Percentiles rank a stretch among this genome's conserved stretches.
Evolutionary conservation across 768 basidiomycete species (phyloP).

Genomic region (Candolleomyces eurysporus): DNA sequence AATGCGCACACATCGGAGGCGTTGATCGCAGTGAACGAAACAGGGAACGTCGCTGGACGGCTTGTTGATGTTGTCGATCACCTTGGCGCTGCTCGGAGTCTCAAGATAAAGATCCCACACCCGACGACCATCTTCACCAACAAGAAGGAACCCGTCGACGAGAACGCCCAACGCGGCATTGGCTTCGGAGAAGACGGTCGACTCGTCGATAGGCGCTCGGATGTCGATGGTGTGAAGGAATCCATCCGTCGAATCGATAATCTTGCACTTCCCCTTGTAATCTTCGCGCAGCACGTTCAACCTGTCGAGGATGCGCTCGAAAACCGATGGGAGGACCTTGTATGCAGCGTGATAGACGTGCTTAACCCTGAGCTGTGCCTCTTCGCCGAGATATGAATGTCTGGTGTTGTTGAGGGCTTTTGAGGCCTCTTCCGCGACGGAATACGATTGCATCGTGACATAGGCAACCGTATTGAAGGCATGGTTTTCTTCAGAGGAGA

Average conservation of each 20-base stretch:
- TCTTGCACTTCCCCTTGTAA: constrained; percentile 26
- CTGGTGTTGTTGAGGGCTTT: constrained; percentile 22
- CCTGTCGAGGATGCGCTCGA: constrained; percentile 32
- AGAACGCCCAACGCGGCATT: constrained; percentile 37
- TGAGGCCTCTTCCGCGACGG: constrained; percentile 29
- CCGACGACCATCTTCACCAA: constrained; percentile 22
- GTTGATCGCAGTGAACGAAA: constrained; percentile 38
- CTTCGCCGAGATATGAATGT: constrained; percentile 37
- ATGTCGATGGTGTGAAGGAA: constrained; percentile 38
- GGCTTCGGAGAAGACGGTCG: constrained; percentile 29
- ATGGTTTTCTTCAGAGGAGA: constrained; percentile 27
- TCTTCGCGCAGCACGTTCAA: constrained; percentile 31
- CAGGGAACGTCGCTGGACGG: constrained; percentile 24
- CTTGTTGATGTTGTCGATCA: constrained; percentile 34
- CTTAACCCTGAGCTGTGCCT: constrained; percentile 32
- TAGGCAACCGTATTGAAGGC: constrained; percentile 38
- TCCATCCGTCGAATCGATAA: constrained; percentile 21
- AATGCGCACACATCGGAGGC: constrained; percentile 34
- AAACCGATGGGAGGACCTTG: constrained; percentile 29
- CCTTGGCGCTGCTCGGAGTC: constrained; percentile 34
- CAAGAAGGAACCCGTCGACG: constrained; percentile 37
- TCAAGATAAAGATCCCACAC: constrained; percentile 53
- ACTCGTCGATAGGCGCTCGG: constrained; percentile 30
- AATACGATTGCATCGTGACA: constrained; percentile 35
- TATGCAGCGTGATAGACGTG: constrained; percentile 41